Evolutionary conservation across 2,329 filamentous ascomycete species (phyloP), one percentile per base, ranked within the genome.

Genomic region (Bipolaris bicolor): DNA sequence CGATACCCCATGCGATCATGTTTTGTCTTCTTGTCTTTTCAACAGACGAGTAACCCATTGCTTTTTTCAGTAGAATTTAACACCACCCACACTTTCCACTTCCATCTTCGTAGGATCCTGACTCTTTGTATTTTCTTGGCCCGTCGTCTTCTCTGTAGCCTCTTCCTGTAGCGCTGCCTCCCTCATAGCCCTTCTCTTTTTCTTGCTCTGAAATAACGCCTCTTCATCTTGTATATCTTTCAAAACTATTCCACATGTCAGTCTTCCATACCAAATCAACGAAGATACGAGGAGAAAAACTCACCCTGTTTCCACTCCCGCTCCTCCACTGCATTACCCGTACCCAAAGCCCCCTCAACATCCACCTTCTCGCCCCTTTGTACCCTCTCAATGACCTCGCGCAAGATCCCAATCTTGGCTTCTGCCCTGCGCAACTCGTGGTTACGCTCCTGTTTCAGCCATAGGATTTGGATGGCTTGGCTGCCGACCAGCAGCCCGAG

Each of bases 391-490:
- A 97, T 90, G 15, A 90, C 83, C 70, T 97, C 94, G 37, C 86
- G 85, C 57, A 99, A 77, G 29, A 92, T 72, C 2, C 83, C 84
- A 61, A 99, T 90, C 72, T 90, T 89, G 6, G 90, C 87, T 66
- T 97, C 90, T 5, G 92, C 88, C 65, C 88, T 87, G 49, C 93
- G 86, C 70, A 83, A 86, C 67, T 90, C 93, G 9, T 88, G 86
- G 31, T 84, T 82, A 70, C 88, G 90, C 49, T 93, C 88, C 66
- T 90, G 90, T 68, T 88, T 89, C 68, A 98, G 76, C 34, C 88
- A 83, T 70, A 99, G 89, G 83, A 95, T 90, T 69, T 97, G 91
- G 67, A 99, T 97, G 13, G 94, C 91, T 83, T 97, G 96, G 60
- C 92, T 97, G 3, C 96, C 96, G 63, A 98, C 94, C 62, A 98